A percentile compares a stretch with the other conserved stretches of the same genome.
phyloP scores from a whole-genome alignment of 164 flowering plant species.

The Litsea cubeba region DNA sequence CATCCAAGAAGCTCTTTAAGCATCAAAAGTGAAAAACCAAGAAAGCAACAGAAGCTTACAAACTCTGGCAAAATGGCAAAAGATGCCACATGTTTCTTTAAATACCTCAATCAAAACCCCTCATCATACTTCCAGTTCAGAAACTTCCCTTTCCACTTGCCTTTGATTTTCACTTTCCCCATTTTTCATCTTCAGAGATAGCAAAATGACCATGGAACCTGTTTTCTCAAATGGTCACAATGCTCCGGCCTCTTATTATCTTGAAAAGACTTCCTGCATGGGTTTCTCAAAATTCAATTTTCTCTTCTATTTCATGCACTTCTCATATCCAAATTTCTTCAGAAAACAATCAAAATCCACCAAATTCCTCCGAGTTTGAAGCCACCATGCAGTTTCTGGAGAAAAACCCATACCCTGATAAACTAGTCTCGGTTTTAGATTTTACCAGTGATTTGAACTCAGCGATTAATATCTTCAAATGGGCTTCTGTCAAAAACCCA shows the following conservation, averaged over 20 bases:
- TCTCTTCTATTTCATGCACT: constrained; percentile 43
- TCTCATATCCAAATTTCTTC: constrained; percentile 14
- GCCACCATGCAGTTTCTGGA: constrained; percentile 33
- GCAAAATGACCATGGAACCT: neutral
- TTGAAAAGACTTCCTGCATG: neutral
- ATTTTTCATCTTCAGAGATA: neutral
- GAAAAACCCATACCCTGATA: constrained; percentile 37
- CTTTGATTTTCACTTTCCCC: neutral
- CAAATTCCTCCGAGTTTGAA: constrained; percentile 23
- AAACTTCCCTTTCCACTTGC: neutral
- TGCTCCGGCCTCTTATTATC: neutral
- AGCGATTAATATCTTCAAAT: constrained; percentile 53
- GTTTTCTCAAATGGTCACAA: neutral
- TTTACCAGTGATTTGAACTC: constrained; percentile 36
- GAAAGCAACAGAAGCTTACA: neutral
- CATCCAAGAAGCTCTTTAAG: neutral
- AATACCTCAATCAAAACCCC: neutral
- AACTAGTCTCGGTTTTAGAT: constrained; percentile 41
- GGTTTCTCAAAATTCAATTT: neutral
- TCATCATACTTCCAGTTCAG: neutral
- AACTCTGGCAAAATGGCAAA: too few species aligned
- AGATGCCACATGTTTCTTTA: neutral
- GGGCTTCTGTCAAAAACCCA: constrained; percentile 48
- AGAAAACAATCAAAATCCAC: constrained; percentile 22
- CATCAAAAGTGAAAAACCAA: neutral